Evolutionary conservation across 1,284 basidiomycete genomes (phyloP), one percentile per base, ranked within the genome.

Genomic region (Cryptococcus sp.): DNA sequence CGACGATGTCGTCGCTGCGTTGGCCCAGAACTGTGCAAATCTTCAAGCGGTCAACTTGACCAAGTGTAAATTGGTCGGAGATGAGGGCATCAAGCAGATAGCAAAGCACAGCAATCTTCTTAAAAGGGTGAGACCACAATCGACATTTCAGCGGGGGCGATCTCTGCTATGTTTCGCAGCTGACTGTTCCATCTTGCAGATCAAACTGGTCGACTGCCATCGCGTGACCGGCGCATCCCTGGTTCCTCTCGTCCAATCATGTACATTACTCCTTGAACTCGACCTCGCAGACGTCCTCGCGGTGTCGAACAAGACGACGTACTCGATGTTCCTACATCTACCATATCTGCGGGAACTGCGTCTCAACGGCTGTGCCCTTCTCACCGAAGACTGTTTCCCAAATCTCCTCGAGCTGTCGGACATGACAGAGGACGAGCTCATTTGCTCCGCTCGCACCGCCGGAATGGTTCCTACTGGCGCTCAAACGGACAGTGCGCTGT

Each of bases 21-120:
- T 95, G 23, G 91, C 91, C 17, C 73, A 79, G 53, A 83, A 85
- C 35, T 90, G 91, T 52, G 85, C 81, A 61, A 86, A 87, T 58
- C 79, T 98, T 16, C 96, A 98, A 74, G 96, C 95, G 41, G 87
- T 98, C 75, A 99, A 98, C 75, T 81, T 99, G 46, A 86, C 86
- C 23, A 88, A 88, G 7, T 99, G 96, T 81, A 87, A 84, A 66
- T 83, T 83, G 58, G 84, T 99, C 42, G 88, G 91, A 11, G 90
- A 95, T 69, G 77, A 82, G 23, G 91, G 90, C 5, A 80, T 99
- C 35, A 77, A 86, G 52, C 86, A 88, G 1, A 82, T 99, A 23
- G 94, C 93, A 0, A 71, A 78, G 41, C 82, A 85, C 54, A 93
- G 90, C 73, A 85, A 85, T 15, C 81, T 88, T 45, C 84, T 99